Evolutionary conservation across 208 protist genomes (phyloP), one percentile per base, ranked within the genome.

Genomic region (Leishmania guyanensis): DNA sequence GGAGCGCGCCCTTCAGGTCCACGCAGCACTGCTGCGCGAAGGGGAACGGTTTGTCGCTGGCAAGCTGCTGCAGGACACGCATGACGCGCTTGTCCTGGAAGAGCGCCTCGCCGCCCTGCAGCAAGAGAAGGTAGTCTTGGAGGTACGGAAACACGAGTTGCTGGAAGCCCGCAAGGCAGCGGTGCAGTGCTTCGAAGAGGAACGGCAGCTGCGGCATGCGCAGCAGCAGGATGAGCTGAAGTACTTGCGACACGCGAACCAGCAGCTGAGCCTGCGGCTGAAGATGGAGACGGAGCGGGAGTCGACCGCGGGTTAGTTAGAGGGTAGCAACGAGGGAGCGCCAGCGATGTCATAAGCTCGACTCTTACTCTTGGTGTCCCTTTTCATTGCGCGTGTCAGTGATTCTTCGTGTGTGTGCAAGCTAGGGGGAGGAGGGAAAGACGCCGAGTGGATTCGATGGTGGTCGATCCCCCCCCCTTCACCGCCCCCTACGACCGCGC

Each of bases 171-270:
- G 81, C 0, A 76, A 88, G 56, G 82, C 84, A 33, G 17, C 91
- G 50, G 82, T 88, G 70, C 73, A 65, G 0, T 77, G 78, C 68
- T 77, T 86, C 51, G 81, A 86, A 51, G 86, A 92, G 60, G 91
- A 92, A 74, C 84, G 88, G 10, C 68, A 66, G 54, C 33, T 75
- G 39, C 84, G 87, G 0, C 86, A 93, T 75, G 98, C 98, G 86
- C 93, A 96, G 69, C 91, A 99, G 75, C 89, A 95, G 46, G 98
- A 99, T 72, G 98, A 99, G 81, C 82, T 99, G 50, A 85, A 87
- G 29, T 99, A 98, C 89, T 94, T 99, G 78, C 98, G 98, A 29
- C 87, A 89, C n/a, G 90, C 94, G 2, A 99, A 99, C 83, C 92
- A 98, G 75, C 97, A 99, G 89, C 90, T 99, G 60, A 99, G 98